Evolutionary conservation across 345 rosid genomes (phyloP).

Genomic region (Aethionema arabicum): DNA sequence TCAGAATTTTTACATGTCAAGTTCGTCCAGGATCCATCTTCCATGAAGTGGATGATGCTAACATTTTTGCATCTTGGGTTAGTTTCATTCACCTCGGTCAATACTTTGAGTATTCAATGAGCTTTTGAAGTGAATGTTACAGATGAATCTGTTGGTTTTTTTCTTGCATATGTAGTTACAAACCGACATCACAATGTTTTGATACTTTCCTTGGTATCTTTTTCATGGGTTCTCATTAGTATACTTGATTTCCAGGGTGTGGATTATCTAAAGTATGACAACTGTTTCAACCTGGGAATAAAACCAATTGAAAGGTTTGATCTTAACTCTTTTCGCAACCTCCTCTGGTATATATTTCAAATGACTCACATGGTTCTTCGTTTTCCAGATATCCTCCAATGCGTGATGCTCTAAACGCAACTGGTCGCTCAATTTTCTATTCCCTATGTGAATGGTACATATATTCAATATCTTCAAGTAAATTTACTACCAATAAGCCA

Average conservation of each 20-base stretch:
- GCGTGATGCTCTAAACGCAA: constrained; percentile 80
- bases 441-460: constrained; percentile 93
- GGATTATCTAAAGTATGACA: constrained; percentile 95
- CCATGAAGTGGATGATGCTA: constrained; percentile 83
- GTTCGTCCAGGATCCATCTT: constrained; percentile 95
- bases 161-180: not conserved
- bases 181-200: not conserved
- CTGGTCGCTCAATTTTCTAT: constrained; percentile 71
- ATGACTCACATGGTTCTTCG: constrained; percentile 22
- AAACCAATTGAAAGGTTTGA: constrained; percentile 66
- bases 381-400: constrained; percentile 87
- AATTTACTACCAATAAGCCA: not conserved
- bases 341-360: not conserved
- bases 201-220: constrained; percentile 8
- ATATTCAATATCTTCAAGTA: constrained; percentile 9
- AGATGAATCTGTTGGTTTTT: not conserved
- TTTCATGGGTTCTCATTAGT: constrained; percentile 20
- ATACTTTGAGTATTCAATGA: constrained; percentile 6
- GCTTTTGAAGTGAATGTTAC: constrained; percentile 1
- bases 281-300: constrained; percentile 89
- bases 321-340: constrained; percentile 7
- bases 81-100: constrained; percentile 37
- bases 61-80: constrained; percentile 90
- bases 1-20: constrained; percentile 81
- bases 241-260: constrained; percentile 55